Base-by-base conservation (phyloP, 2,329 filamentous ascomycete genomes). In the Colletotrichum siamense region DNA sequence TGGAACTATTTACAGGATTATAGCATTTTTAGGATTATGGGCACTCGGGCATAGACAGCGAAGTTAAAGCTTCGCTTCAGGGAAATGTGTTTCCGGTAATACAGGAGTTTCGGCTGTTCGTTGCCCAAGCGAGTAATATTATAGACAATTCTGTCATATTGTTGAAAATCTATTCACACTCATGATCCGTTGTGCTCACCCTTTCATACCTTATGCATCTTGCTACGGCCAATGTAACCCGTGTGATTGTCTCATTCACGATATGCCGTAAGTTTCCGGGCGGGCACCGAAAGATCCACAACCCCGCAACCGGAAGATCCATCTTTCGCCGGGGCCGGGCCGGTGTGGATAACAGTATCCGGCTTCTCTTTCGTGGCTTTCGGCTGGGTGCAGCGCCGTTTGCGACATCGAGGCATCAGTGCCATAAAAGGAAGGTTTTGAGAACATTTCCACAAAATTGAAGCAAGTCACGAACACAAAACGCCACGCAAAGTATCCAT, bases 1-100 rank as follows among this genome's bases (percentile, higher is more conserved):
- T 64, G 88, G 88, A 15, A 86, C 84, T 3, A 75, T 82, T 5
- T 90, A 89, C 77, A 81, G 89, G 16, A 30, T 89, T 4, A 22
- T 90, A 24, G 89, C 89, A 3, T 89, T 84, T 77, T 62, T 83
- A n/a, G 86, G 86, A 0, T 72, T 88, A 77, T 77, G 36, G 67
- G 26, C 85, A 36, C 76, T 69, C 2, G 84, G 84, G 4, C 82
- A 80, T 55, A 80, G 82, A n/a, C 67, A 84, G 69, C 80, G 85
- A 8, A 69, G 83, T 28, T 65, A 32, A 0, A 34, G 2, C n/a
- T 12, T 49, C 10, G 6, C n/a, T 4, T 49, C 10, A 12, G n/a
- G 44, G 44, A 7, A 2, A 49, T 0, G 0, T 49, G n/a, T 49
- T 7, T 13, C 18, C 3, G 18, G 44, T 3, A 10, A 1, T 9